A percentile compares a stretch with the other conserved stretches of the same genome.
Evolutionary conservation across 495 filamentous ascomycete species (phyloP).

Genomic region (Jackrogersella multiformis): DNA sequence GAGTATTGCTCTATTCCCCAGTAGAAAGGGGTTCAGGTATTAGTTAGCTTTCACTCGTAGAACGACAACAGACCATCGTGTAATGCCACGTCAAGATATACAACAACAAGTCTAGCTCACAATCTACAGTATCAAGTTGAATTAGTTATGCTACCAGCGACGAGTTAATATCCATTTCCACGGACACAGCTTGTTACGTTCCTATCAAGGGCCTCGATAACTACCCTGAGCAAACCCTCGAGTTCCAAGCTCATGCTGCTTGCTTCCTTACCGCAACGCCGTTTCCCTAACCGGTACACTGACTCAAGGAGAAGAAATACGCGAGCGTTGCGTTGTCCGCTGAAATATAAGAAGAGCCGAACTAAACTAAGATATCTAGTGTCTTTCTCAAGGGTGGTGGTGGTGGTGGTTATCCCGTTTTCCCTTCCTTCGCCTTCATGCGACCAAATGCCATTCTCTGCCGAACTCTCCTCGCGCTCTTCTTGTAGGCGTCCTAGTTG

Average conservation of each 20-base stretch:
- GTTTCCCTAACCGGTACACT: constrained; percentile 42
- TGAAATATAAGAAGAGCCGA: too few species aligned
- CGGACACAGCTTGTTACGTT: constrained; percentile 45
- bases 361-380: too few species aligned
- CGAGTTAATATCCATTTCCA: too few species aligned
- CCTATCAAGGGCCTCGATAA: constrained; percentile 16
- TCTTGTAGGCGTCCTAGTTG: constrained; percentile 70
- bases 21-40: too few species aligned
- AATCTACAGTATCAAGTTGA: neutral
- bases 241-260: constrained; percentile 6
- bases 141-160: neutral
- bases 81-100: neutral
- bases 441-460: too few species aligned
- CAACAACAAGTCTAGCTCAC: neutral
- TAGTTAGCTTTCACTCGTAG: too few species aligned
- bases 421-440: neutral
- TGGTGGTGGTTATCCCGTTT: neutral
- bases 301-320: constrained; percentile 46
- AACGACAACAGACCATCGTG: too few species aligned
- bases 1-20: too few species aligned
- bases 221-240: neutral
- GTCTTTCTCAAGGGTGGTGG: too few species aligned
- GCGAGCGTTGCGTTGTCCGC: too few species aligned
- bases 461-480: neutral
- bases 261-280: constrained; percentile 12